A percentile compares a stretch with the other conserved stretches of the same genome.
These are phyloP conservation scores for Fusarium camptoceras DNA, from an alignment of 2,329 filamentous ascomycete species.

Conservation along the genomic window DNA sequence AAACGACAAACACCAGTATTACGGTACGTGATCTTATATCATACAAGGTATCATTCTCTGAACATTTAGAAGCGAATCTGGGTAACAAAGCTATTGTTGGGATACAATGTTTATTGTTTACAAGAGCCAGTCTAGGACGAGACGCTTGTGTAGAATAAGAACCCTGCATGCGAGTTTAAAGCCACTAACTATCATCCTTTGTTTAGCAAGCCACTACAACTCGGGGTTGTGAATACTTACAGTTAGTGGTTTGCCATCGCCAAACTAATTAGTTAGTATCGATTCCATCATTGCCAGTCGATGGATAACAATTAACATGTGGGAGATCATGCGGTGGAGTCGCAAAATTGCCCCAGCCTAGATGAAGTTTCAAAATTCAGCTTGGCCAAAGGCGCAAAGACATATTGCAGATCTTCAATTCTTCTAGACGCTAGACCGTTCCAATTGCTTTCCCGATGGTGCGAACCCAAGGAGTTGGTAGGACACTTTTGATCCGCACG, in stretches of 20 bases:
- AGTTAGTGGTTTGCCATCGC: slow-evolving; percentile 4
- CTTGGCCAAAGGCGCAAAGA: slow-evolving; percentile 4
- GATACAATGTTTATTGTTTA: not conserved
- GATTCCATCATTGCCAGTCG: not conserved
- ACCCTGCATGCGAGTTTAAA: not conserved
- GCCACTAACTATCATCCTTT: not conserved
- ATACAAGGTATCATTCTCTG: not conserved
- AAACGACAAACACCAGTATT: slow-evolving; percentile 5
- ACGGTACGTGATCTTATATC: not conserved
- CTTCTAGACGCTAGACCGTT: slow-evolving; percentile 18
- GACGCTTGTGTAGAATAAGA: not conserved
- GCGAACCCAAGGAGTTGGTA: slow-evolving; percentile 39
- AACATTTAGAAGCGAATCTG: slow-evolving; percentile 6
- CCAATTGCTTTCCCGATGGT: slow-evolving; percentile 20
- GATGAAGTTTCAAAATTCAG: slow-evolving; percentile 1
- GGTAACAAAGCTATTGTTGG: not conserved
- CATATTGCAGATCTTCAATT: slow-evolving; percentile 16
- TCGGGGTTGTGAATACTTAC: slow-evolving; percentile 12
- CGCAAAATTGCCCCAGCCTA: slow-evolving; percentile 5
- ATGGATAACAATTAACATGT: slow-evolving; percentile 4
- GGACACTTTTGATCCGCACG: slow-evolving; percentile 19
- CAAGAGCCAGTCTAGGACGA: slow-evolving; percentile 1
- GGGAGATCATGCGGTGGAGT: slow-evolving; percentile 23
- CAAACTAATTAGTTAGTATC: not conserved
- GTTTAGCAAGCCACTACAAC: slow-evolving; percentile 10